A percentile compares a stretch with the other conserved stretches of the same genome.
Conservation (phyloP, 768 basidiomycete genomes). For the Leucocoprinus leucothites region DNA sequence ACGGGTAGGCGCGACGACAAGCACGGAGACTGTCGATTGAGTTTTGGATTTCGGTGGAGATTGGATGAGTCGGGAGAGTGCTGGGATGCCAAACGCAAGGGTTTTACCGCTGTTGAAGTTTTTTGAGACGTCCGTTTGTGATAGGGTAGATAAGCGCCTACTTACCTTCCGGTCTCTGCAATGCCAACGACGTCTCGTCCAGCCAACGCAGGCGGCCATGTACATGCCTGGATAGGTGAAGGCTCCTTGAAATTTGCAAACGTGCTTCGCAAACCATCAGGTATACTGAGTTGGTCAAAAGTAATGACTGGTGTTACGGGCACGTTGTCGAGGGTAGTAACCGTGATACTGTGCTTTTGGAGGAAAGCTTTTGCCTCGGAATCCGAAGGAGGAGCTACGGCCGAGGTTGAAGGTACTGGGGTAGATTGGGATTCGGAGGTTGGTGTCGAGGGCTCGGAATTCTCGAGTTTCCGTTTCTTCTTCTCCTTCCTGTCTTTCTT, state of each 20-base stretch:
- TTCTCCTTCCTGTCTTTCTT: slow-evolving; percentile 33
- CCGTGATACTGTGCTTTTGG: slow-evolving; percentile 66
- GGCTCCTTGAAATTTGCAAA: slow-evolving; percentile 79
- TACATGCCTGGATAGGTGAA: slow-evolving; percentile 93
- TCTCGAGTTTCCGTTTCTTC: slow-evolving; percentile 39
- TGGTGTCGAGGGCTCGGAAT: slow-evolving; percentile 17
- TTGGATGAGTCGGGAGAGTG: slow-evolving; percentile 63
- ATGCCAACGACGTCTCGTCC: slow-evolving; percentile 92
- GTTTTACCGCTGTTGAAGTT: slow-evolving; percentile 77
- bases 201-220: slow-evolving; percentile 85
- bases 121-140: neutral
- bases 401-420: slow-evolving; percentile 13
- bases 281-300: slow-evolving; percentile 71
- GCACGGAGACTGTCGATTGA: slow-evolving; percentile 48
- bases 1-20: slow-evolving; percentile 92
- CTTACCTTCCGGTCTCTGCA: slow-evolving; percentile 88
- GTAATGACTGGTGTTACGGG: slow-evolving; percentile 63
- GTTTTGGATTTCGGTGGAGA: slow-evolving; percentile 26
- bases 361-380: slow-evolving; percentile 63
- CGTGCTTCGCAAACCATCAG: slow-evolving; percentile 54
- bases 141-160: neutral
- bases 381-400: slow-evolving; percentile 24
- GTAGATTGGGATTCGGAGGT: slow-evolving; percentile 16
- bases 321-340: slow-evolving; percentile 50
- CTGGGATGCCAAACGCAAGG: slow-evolving; percentile 92